These are phyloP conservation scores for Fusarium succisae DNA, from an alignment of 2,329 filamentous ascomycete genomes.

Conservation along the genomic window DNA sequence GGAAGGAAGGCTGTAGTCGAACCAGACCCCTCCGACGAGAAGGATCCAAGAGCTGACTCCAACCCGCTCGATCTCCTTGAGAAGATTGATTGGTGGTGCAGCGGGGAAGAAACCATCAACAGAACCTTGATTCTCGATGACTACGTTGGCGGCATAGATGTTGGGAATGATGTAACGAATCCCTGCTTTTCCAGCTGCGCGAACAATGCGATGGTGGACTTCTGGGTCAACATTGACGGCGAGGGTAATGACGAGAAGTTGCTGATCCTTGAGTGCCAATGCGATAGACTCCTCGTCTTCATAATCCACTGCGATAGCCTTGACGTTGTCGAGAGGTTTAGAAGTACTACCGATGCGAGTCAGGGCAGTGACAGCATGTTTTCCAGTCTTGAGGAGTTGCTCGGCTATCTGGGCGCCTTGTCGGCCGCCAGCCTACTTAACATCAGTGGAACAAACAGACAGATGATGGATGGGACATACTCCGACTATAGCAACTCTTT, in stretches of 20 bases:
- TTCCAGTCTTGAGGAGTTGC: constrained; percentile 56
- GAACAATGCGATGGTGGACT: constrained; percentile 53
- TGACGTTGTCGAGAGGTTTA: constrained; percentile 53
- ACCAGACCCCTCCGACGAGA: constrained; percentile 18
- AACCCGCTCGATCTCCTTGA: not conserved
- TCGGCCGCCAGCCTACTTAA: constrained; percentile 48
- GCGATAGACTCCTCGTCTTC: constrained; percentile 52
- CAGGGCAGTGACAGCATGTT: constrained; percentile 60
- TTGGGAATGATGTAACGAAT: constrained; percentile 60
- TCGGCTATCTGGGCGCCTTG: constrained; percentile 48
- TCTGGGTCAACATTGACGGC: constrained; percentile 48
- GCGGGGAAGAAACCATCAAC: not conserved
- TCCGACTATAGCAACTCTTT: constrained; percentile 53
- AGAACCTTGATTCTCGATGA: not conserved
- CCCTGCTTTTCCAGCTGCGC: constrained; percentile 57
- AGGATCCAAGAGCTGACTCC: constrained; percentile 11
- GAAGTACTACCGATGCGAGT: constrained; percentile 54
- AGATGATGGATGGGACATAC: constrained; percentile 43
- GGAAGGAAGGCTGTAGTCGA: constrained; percentile 4
- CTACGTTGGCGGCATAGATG: constrained; percentile 46
- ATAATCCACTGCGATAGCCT: constrained; percentile 53
- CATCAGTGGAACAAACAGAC: fast-evolving
- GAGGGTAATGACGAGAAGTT: constrained; percentile 61
- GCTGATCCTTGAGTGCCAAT: constrained; percentile 58
- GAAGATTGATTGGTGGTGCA: not conserved